These are phyloP conservation scores for Phellinidium pouzarii DNA, from an alignment of 1,284 basidiomycete species.

Conservation along the genomic window DNA sequence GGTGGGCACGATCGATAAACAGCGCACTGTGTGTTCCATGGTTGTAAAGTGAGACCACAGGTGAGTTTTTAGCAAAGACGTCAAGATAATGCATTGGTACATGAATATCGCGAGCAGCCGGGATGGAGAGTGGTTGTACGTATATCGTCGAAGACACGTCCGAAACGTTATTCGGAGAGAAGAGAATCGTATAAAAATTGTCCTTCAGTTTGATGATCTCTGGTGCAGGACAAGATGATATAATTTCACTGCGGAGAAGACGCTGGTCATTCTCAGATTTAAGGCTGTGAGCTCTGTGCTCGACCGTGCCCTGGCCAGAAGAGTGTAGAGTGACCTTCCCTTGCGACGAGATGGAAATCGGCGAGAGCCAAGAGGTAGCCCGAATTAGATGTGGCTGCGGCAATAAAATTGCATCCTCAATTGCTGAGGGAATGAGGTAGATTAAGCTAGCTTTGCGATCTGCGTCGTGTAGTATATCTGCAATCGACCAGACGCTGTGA, in stretches of 20 bases:
- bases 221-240: conserved; percentile 4
- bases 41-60: background rate
- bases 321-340: background rate
- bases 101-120: background rate
- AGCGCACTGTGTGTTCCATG: background rate
- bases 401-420: background rate
- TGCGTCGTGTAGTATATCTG: background rate
- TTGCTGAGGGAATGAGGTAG: conserved; percentile 4
- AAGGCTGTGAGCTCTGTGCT: background rate
- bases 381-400: conserved; percentile 5
- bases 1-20: conserved; percentile 1
- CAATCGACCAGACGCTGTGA: background rate
- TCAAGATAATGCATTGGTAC: background rate
- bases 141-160: conserved; percentile 7
- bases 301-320: background rate
- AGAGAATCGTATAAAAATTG: background rate
- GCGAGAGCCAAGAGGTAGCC: background rate
- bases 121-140: background rate
- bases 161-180: background rate
- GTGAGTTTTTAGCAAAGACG: background rate
- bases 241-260: conserved; percentile 1
- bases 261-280: background rate
- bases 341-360: background rate
- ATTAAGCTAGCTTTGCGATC: background rate
- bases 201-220: conserved; percentile 2